Percentiles rank a stretch among this genome's conserved stretches.
Conservation (phyloP, 192 early-diverging fungal species). For the Backusella mclennaniae region DNA sequence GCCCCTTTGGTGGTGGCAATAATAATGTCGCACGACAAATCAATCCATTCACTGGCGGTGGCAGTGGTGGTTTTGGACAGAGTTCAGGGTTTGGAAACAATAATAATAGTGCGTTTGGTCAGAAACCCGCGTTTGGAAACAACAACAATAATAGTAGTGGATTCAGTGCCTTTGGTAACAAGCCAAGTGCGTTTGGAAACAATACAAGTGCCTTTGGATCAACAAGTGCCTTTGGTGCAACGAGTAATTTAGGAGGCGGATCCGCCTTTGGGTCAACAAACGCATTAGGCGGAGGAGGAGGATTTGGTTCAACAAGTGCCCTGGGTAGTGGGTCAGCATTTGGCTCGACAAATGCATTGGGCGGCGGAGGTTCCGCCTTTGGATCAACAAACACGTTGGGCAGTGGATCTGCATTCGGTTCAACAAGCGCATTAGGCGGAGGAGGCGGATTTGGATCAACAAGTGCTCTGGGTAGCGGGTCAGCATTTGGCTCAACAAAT, state of each 20-base stretch:
- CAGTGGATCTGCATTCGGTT: conserved; percentile 11
- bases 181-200: background rate
- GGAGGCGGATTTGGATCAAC: conserved; percentile 14
- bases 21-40: conserved; percentile 6
- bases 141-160: background rate
- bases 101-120: conserved; percentile 28
- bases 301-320: conserved; percentile 2
- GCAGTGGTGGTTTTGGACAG: conserved; percentile 15
- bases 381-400: conserved; percentile 14
- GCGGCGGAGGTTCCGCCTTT: conserved; percentile 19
- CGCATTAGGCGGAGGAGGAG: background rate
- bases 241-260: conserved; percentile 5
- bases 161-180: conserved; percentile 13
- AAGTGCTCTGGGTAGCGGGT: conserved; percentile 10
- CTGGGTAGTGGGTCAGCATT: conserved; percentile 15
- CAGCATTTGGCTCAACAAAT: conserved; percentile 19
- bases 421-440: background rate
- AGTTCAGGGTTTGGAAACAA: conserved; percentile 1
- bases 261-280: conserved; percentile 23
- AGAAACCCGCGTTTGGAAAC: conserved; percentile 27
- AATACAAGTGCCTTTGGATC: conserved; percentile 9
- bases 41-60: conserved; percentile 32
- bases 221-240: conserved; percentile 14
- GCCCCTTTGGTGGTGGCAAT: conserved; percentile 22
- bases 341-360: conserved; percentile 16